Conservation (phyloP, 1,139 yeast genomes). For the Pichia sp. region DNA sequence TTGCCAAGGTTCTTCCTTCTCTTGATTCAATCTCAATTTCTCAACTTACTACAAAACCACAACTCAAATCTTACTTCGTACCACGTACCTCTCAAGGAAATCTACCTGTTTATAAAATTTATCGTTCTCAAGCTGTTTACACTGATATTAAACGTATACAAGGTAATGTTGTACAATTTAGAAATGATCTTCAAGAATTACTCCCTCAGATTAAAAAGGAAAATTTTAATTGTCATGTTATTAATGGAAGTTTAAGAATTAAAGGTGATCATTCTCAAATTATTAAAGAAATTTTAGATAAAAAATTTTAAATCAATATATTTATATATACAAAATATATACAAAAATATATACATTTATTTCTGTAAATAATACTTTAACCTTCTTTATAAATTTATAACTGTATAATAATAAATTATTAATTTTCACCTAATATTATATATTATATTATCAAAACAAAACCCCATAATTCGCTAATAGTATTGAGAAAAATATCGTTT, state of each 20-base stretch:
- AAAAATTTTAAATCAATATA: constrained; percentile 17
- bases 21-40: constrained; percentile 21
- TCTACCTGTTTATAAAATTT: constrained; percentile 63
- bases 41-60: constrained; percentile 22
- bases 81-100: constrained; percentile 53
- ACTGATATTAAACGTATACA: constrained; percentile 61
- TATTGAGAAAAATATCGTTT: no score
- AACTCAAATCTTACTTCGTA: constrained; percentile 36
- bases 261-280: constrained; percentile 52
- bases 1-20: constrained; percentile 23
- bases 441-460: no score
- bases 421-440: no score
- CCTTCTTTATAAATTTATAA: no score
- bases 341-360: neutral
- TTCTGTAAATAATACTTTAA: no score
- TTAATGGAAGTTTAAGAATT: constrained; percentile 38
- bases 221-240: constrained; percentile 8
- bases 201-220: constrained; percentile 35
- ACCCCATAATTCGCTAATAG: no score
- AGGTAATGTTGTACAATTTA: constrained; percentile 56
- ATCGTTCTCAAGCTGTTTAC: constrained; percentile 42
- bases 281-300: constrained; percentile 33
- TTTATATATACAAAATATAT: neutral
- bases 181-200: constrained; percentile 47
- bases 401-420: no score